Percentiles rank a stretch among this genome's conserved stretches.
Evolutionary conservation across 163 green algal species (phyloP).

Genomic region (Chlamydomonas reinhardtii): DNA sequence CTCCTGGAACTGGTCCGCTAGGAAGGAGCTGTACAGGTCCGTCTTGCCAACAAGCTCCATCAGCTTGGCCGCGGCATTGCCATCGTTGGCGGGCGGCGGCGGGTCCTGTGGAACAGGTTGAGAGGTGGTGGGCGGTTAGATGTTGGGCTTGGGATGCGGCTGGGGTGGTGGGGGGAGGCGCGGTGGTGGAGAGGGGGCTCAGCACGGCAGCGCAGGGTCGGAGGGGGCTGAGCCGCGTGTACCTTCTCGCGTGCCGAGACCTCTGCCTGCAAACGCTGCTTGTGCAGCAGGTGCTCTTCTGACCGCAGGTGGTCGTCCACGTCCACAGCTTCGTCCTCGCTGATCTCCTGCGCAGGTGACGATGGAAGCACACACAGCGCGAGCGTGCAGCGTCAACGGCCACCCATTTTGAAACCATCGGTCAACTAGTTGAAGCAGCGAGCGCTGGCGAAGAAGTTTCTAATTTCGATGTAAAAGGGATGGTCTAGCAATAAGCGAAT

Average conservation of each 20-base stretch:
- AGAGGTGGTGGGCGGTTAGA: neutral
- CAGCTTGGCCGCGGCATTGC: neutral
- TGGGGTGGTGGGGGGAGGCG: neutral
- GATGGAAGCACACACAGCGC: neutral
- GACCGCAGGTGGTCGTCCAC: slow-evolving; percentile 1
- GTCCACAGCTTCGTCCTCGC: neutral
- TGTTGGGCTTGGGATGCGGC: too few relatives aligned
- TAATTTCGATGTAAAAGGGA: too few relatives aligned
- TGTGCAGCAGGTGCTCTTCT: slow-evolving; percentile 1
- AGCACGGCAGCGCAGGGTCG: too few relatives aligned
- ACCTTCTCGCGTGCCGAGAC: neutral
- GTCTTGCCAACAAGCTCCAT: slow-evolving; percentile 24
- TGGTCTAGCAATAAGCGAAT: neutral
- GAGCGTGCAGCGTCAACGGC: neutral
- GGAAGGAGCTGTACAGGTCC: slow-evolving; percentile 33
- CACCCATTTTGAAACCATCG: neutral
- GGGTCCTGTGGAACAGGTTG: neutral
- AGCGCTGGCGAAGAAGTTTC: too few relatives aligned
- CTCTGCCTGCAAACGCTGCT: slow-evolving; percentile 2
- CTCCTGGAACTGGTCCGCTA: slow-evolving; percentile 26
- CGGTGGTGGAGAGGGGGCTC: too few relatives aligned
- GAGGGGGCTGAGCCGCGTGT: neutral
- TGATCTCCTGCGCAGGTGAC: neutral
- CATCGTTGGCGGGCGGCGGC: neutral
- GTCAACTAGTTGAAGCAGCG: neutral